Percentiles rank a stretch among this genome's conserved stretches.
Conservation (phyloP, 2,329 filamentous ascomycete genomes). For the Epichloe scottii region DNA sequence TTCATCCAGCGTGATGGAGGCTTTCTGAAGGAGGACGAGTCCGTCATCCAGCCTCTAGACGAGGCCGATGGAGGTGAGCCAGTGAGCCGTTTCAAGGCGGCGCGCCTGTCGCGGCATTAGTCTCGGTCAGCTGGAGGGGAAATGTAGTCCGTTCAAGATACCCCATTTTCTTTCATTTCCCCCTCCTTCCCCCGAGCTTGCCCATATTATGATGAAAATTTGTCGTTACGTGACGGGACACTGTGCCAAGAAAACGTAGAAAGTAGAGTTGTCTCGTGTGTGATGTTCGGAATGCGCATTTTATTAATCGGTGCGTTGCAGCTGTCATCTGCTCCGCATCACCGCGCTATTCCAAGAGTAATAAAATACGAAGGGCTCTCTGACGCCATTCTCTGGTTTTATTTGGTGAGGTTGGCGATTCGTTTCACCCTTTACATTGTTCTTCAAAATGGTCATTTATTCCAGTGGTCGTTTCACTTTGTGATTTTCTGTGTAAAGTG, state of each 20-base stretch:
- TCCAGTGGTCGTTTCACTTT: too few relatives aligned
- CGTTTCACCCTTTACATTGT: slow-evolving; percentile 51
- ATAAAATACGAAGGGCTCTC: slow-evolving; percentile 42
- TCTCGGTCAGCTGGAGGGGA: background rate
- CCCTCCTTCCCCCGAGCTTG: too few relatives aligned
- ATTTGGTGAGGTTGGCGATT: slow-evolving; percentile 40
- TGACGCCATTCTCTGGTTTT: slow-evolving; percentile 33
- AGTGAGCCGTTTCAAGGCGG: slow-evolving; percentile 63
- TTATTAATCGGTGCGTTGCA: slow-evolving; percentile 42
- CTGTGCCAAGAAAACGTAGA: slow-evolving; percentile 4
- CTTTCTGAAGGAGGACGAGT: slow-evolving; percentile 61
- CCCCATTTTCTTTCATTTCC: background rate
- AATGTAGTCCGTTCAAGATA: background rate
- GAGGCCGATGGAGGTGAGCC: slow-evolving; percentile 53
- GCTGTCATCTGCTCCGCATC: slow-evolving; percentile 41
- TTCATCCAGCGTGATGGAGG: slow-evolving; percentile 76
- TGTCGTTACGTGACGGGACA: background rate
- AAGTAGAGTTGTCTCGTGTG: background rate
- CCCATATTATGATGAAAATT: background rate
- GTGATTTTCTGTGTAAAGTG: too few relatives aligned
- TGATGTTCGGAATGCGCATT: slow-evolving; percentile 16
- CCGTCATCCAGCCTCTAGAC: slow-evolving; percentile 53
- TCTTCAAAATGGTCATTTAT: background rate
- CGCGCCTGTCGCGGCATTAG: slow-evolving; percentile 45
- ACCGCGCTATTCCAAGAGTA: slow-evolving; percentile 44